These are phyloP conservation scores for Lactifluus pinguis DNA, from an alignment of 768 basidiomycete genomes.

Conservation along the genomic window DNA sequence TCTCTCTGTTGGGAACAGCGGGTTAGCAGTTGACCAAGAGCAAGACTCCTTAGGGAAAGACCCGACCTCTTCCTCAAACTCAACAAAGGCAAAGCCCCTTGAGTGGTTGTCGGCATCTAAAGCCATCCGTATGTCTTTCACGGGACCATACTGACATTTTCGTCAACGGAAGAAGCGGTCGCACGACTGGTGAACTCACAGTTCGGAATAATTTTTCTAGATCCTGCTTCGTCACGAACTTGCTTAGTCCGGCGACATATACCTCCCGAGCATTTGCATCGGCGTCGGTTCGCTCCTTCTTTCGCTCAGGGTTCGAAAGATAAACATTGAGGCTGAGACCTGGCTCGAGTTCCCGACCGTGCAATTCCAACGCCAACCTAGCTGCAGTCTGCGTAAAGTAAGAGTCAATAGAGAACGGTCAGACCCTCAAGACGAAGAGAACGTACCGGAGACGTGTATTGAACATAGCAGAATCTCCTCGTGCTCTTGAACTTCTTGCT, in stretches of 20 bases:
- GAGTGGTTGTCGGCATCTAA: constrained; percentile 58
- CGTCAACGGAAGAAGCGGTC: constrained; percentile 3
- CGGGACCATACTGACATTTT: constrained; percentile 55
- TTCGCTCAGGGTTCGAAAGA: constrained; percentile 85
- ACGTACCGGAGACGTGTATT: constrained; percentile 77
- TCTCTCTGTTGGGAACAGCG: constrained; percentile 39
- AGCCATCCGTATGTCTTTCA: constrained; percentile 77
- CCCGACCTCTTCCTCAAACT: constrained; percentile 75
- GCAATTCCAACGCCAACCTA: constrained; percentile 65
- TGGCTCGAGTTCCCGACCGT: constrained; percentile 66
- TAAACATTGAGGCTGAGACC: constrained; percentile 64
- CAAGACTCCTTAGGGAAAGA: background rate
- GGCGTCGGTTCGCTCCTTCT: constrained; percentile 83
- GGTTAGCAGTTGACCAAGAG: background rate
- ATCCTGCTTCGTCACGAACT: constrained; percentile 68
- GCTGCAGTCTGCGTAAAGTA: constrained; percentile 46
- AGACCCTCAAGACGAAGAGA: background rate
- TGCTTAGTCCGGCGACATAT: constrained; percentile 81
- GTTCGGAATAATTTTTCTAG: constrained; percentile 69
- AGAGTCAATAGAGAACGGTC: background rate
- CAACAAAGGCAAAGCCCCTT: constrained; percentile 89
- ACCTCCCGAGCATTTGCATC: constrained; percentile 78
- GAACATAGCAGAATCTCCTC: constrained; percentile 90
- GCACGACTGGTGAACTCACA: constrained; percentile 34
- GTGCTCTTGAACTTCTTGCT: constrained; percentile 93